phyloP scores from a whole-genome alignment of 2,329 filamentous ascomycete genomes.

The Sclerotinia sclerotiorum region DNA sequence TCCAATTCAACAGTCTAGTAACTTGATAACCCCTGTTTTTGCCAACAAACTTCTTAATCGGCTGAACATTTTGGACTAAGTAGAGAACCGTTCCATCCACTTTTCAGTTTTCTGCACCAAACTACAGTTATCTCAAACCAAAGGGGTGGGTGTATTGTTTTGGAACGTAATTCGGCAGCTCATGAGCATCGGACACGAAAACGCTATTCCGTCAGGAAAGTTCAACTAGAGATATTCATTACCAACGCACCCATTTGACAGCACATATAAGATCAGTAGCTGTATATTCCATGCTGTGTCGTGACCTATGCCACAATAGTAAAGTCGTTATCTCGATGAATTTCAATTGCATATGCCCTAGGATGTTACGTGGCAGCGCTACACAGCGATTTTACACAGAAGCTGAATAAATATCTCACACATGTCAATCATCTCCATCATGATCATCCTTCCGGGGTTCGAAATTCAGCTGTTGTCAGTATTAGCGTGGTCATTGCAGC shows the following conservation, averaged over 20 bases:
- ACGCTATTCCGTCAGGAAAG: background rate
- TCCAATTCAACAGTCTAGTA: background rate
- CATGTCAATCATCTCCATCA: slow-evolving; percentile 29
- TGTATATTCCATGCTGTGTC: background rate
- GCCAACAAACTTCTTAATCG: background rate
- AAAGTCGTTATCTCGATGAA: background rate
- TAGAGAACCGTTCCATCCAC: background rate
- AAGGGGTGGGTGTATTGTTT: background rate
- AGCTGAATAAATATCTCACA: background rate
- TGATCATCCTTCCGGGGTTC: slow-evolving; percentile 37
- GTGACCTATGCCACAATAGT: background rate
- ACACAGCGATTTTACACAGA: background rate
- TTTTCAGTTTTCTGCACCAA: background rate
- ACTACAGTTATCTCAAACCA: background rate
- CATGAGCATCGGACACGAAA: background rate
- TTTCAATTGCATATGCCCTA: background rate
- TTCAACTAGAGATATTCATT: background rate
- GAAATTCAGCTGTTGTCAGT: slow-evolving; percentile 35
- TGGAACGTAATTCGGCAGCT: background rate
- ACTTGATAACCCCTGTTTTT: background rate
- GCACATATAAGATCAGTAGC: background rate
- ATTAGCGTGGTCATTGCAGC: slow-evolving; percentile 14
- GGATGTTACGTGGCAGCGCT: background rate
- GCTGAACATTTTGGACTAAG: background rate
- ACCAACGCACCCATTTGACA: background rate